These are phyloP conservation scores for Rhizopogon rudus DNA, from an alignment of 768 basidiomycete genomes.

Conservation along the genomic window DNA sequence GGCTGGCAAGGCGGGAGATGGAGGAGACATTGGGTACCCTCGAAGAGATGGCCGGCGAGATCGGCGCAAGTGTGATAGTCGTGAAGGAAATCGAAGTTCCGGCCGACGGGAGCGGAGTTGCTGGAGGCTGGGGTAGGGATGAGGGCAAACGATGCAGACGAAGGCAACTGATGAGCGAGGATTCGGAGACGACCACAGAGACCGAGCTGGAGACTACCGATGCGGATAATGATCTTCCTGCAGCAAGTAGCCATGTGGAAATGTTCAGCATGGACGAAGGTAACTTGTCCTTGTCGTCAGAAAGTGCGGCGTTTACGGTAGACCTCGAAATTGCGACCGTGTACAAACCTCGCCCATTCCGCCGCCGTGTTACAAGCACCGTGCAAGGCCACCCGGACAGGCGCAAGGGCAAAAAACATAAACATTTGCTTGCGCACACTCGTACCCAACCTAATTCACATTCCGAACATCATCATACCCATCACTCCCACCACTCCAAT, in stretches of 20 bases:
- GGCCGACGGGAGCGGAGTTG: constrained; percentile 36
- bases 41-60: constrained; percentile 91
- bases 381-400: constrained; percentile 5
- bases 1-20: constrained; percentile 68
- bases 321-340: constrained; percentile 68
- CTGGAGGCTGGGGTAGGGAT: constrained; percentile 32
- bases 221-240: constrained; percentile 22
- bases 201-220: constrained; percentile 34
- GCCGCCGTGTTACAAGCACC: constrained; percentile 34
- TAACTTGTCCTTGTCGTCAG: constrained; percentile 25
- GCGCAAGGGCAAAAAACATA: constrained; percentile 26
- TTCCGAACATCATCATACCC: background rate
- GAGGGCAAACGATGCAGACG: constrained; percentile 22
- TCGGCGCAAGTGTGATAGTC: constrained; percentile 88
- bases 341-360: constrained; percentile 67
- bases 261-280: constrained; percentile 47
- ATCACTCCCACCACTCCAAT: background rate
- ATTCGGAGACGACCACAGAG: constrained; percentile 33
- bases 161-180: constrained; percentile 22
- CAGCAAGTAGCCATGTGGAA: constrained; percentile 18
- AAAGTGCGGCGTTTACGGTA: constrained; percentile 33
- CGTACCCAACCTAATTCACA: constrained; percentile 13
- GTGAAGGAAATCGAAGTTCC: constrained; percentile 86
- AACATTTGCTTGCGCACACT: constrained; percentile 17
- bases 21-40: constrained; percentile 81